These are phyloP conservation scores for Heritiera fomes DNA, from an alignment of 345 rosid species.

Conservation along the genomic window DNA sequence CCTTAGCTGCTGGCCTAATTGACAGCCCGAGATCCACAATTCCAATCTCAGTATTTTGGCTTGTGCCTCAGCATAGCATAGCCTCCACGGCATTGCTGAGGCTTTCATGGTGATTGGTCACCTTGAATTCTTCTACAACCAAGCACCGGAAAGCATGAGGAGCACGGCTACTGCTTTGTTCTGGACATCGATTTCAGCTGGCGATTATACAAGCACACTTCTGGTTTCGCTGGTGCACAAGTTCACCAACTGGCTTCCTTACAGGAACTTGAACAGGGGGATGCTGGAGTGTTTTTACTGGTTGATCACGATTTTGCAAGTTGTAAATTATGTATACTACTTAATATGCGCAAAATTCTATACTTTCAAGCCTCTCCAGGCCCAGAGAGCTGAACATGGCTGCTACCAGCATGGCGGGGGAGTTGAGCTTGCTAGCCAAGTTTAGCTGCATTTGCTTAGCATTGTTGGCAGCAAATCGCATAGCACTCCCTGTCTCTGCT, in stretches of 20 bases:
- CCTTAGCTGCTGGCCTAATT: slow-evolving; percentile 30
- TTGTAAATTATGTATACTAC: slow-evolving; percentile 40
- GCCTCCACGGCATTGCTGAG: slow-evolving; percentile 51
- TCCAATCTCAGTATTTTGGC: slow-evolving; percentile 49
- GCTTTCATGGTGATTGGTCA: slow-evolving; percentile 52
- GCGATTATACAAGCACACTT: slow-evolving; percentile 48
- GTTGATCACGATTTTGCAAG: slow-evolving; percentile 48
- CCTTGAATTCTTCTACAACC: slow-evolving; percentile 56
- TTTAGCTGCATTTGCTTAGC: too few species aligned
- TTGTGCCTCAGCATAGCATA: slow-evolving; percentile 51
- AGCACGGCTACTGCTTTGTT: slow-evolving; percentile 48
- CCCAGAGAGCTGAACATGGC: background rate
- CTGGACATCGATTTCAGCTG: slow-evolving; percentile 43
- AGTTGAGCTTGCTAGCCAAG: too few species aligned
- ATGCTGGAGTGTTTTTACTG: slow-evolving; percentile 54
- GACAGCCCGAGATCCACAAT: slow-evolving; percentile 25
- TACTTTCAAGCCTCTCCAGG: slow-evolving; percentile 45
- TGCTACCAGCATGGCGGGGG: too few species aligned
- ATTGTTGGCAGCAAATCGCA: too few species aligned
- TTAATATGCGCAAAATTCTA: slow-evolving; percentile 44
- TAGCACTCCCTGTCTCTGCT: too few species aligned
- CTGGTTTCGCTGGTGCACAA: slow-evolving; percentile 50
- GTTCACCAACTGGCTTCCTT: slow-evolving; percentile 52
- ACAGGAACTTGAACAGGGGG: slow-evolving; percentile 47
- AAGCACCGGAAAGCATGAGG: slow-evolving; percentile 60